Percentiles rank a stretch among this genome's conserved stretches.
Evolutionary conservation across 441 rosid species (phyloP).

Genomic region (Erysimum cheiri): DNA sequence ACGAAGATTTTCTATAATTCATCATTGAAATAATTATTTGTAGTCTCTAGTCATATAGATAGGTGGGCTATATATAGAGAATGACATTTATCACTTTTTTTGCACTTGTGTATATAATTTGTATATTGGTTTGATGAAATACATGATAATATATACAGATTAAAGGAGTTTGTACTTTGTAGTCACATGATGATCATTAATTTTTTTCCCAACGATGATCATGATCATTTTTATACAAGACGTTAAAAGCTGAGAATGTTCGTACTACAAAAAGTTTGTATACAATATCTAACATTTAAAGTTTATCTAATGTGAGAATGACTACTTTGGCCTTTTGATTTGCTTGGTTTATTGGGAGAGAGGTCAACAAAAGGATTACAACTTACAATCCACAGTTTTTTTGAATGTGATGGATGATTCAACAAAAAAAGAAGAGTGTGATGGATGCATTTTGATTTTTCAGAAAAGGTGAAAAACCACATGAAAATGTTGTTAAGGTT

Average conservation of each 20-base stretch:
- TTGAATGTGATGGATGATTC: conserved; percentile 15
- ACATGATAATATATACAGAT: neutral
- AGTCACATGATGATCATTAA: conserved; percentile 34
- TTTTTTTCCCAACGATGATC: conserved; percentile 9
- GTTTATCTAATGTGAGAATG: conserved; percentile 11
- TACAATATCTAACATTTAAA: neutral
- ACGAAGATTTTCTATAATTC: neutral
- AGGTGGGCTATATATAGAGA: conserved; percentile 14
- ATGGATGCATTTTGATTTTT: neutral
- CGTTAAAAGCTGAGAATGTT: conserved; percentile 27
- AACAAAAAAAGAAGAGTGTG: neutral
- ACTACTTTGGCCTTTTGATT: conserved; percentile 23
- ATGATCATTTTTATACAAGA: conserved; percentile 25
- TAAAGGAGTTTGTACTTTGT: conserved; percentile 34
- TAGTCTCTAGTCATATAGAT: neutral
- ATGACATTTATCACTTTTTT: conserved; percentile 27
- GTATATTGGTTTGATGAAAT: conserved; percentile 3
- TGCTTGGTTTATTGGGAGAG: conserved; percentile 11
- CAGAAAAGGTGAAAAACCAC: neutral
- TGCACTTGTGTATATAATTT: neutral
- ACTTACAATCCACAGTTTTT: neutral
- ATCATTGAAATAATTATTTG: neutral
- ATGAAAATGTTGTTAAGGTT: neutral
- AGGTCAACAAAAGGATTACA: conserved; percentile 16
- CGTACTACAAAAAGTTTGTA: conserved; percentile 21